Base-by-base conservation (phyloP, 2,329 filamentous ascomycete species). In the Neoarthrinium moseri region DNA sequence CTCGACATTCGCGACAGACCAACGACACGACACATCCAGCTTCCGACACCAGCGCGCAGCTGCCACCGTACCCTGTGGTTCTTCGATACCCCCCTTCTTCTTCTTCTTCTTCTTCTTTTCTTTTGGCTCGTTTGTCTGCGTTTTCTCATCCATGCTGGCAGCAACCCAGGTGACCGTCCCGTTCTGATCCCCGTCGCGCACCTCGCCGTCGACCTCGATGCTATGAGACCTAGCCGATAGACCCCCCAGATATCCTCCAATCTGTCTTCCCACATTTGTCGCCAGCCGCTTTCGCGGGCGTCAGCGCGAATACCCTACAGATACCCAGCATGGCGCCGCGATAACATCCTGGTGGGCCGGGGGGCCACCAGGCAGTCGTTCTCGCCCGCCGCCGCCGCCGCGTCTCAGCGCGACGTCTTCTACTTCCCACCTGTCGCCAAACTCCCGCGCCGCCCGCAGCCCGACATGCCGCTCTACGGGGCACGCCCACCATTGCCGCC, bases 251-350 rank as follows among this genome's bases (percentile, higher is more conserved):
- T 48, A 43, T 5, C 43, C 45, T 55, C 54, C 62, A 65, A 46
- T 53, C 62, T 65, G 62, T 63, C 59, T 65, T 60, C 61, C 43
- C 51, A 59, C 32, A 49, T 53, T 41, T 35, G 48, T 42, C 53
- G 51, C 47, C 59, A 54, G 53, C 66, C 66, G 55, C 63, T 67
- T 55, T 62, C 65, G 64, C 71, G 73, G 67, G 63, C 68, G 56
- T 63, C 65, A 60, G 67, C 70, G 62, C 66, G 67, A 61, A 69
- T 71, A 70, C 57, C 64, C 45, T 57, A 58, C 50, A 64, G 46
- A 58, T 51, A 52, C 35, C 49, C 60, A 46, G 46, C 41, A 75
- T 77, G 74, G 56, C 58, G 54, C 35, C 63, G 45, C 66, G 61
- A 66, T 75, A 71, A 63, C 60, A 45, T 52, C 30, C 51, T 45